These are phyloP conservation scores for Hypoxylon sp. DNA, from an alignment of 2,329 filamentous ascomycete species.

Conservation along the genomic window DNA sequence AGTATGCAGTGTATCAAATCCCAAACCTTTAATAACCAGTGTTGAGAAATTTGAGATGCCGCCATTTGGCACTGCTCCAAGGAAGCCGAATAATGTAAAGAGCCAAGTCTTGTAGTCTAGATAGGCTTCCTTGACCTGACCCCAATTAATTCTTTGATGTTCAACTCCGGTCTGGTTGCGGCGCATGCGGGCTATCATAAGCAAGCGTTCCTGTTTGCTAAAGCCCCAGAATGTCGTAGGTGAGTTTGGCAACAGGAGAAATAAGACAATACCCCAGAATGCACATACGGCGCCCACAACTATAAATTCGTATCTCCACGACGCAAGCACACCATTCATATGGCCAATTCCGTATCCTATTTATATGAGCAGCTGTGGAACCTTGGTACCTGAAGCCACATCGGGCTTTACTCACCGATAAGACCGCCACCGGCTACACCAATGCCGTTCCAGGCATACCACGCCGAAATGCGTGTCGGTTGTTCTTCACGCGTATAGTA, in stretches of 20 bases:
- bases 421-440: constrained; percentile 68
- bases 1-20: constrained; percentile 67
- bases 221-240: constrained; percentile 67
- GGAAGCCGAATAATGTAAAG: constrained; percentile 66
- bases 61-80: constrained; percentile 65
- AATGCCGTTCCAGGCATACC: constrained; percentile 70
- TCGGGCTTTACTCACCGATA: constrained; percentile 7
- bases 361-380: not conserved
- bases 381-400: not conserved
- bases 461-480: constrained; percentile 68
- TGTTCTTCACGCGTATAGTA: constrained; percentile 73
- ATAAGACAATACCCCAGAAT: constrained; percentile 56
- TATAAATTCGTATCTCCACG: constrained; percentile 56
- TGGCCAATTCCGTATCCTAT: constrained; percentile 61
- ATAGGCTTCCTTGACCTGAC: constrained; percentile 59
- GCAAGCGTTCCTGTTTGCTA: constrained; percentile 58
- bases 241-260: constrained; percentile 64
- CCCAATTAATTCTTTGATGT: constrained; percentile 56
- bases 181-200: constrained; percentile 58
- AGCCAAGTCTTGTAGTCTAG: constrained; percentile 66
- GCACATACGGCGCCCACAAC: constrained; percentile 58
- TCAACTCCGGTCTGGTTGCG: constrained; percentile 58
- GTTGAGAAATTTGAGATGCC: constrained; percentile 73
- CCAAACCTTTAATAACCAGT: constrained; percentile 70
- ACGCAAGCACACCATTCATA: constrained; percentile 58